Percentiles rank a stretch among this genome's conserved stretches.
phyloP scores from a whole-genome alignment of 1,139 yeast genomes.

The Lodderomyces metapsilosis region DNA sequence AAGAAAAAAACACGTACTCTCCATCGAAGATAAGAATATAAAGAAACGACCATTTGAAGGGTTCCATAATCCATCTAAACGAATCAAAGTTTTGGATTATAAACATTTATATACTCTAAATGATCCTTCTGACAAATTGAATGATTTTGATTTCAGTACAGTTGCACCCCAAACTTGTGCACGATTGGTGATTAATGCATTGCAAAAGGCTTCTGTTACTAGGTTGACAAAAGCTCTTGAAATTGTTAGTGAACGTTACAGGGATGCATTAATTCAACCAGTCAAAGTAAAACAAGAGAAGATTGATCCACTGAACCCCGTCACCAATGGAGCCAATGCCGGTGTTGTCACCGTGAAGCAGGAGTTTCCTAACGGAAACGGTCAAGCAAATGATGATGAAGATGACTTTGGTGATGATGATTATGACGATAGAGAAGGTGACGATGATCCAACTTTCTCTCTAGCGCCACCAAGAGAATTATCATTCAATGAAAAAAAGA shows the following conservation, averaged over 20 bases:
- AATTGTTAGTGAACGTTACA: conserved; percentile 63
- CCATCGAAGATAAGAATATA: conserved; percentile 30
- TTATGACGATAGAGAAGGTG: conserved; percentile 35
- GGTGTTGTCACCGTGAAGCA: conserved; percentile 3
- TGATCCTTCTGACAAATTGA: conserved; percentile 57
- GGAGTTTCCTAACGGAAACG: conserved; percentile 5
- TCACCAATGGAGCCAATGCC: not conserved
- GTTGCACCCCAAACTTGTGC: conserved; percentile 60
- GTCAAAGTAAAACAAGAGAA: not conserved
- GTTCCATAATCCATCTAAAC: conserved; percentile 29
- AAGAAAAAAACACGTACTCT: conserved; percentile 39
- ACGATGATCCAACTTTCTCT: conserved; percentile 48
- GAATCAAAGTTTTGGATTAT: conserved; percentile 32
- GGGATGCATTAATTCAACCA: conserved; percentile 19
- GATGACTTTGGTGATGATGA: conserved; percentile 28
- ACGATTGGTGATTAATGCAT: conserved; percentile 64
- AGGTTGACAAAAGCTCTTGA: conserved; percentile 66
- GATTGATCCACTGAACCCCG: not conserved
- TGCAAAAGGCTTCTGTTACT: conserved; percentile 51
- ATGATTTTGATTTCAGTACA: conserved; percentile 65
- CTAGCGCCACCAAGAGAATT: conserved; percentile 59
- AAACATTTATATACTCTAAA: conserved; percentile 58
- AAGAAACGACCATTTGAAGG: conserved; percentile 43
- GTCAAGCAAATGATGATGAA: conserved; percentile 8
- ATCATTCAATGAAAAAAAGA: conserved; percentile 48